phyloP scores from a whole-genome alignment of 768 basidiomycete species.

The Suillus weaverae region DNA sequence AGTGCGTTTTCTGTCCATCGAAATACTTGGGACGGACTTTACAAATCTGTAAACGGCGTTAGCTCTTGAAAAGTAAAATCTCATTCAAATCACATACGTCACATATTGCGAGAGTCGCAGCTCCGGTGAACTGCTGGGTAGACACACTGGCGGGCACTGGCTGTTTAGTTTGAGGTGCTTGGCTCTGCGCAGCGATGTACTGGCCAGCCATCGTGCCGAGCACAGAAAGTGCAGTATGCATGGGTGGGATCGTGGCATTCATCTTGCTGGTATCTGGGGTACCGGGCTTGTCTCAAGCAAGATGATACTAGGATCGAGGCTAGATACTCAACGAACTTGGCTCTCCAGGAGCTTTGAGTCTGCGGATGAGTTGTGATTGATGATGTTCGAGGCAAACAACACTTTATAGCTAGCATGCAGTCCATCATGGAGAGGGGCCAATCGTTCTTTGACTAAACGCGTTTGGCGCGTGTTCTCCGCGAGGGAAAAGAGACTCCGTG shows the following conservation, averaged over 20 bases:
- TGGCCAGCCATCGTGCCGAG: slow-evolving; percentile 38
- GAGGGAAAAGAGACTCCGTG: slow-evolving; percentile 23
- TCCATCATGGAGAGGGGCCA: slow-evolving; percentile 13
- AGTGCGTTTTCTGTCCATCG: slow-evolving; percentile 56
- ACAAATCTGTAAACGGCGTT: slow-evolving; percentile 43
- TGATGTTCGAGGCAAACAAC: slow-evolving; percentile 9
- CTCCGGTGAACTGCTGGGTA: slow-evolving; percentile 20
- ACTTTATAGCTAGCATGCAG: slow-evolving; percentile 26
- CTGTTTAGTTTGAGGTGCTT: slow-evolving; percentile 25
- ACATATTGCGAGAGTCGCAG: slow-evolving; percentile 42
- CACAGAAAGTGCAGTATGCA: slow-evolving; percentile 37
- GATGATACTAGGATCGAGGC: slow-evolving; percentile 9
- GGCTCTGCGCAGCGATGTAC: slow-evolving; percentile 32
- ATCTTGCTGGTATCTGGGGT: slow-evolving; percentile 20
- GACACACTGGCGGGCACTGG: slow-evolving; percentile 15
- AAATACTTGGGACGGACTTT: slow-evolving; percentile 54
- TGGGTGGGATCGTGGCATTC: slow-evolving; percentile 32
- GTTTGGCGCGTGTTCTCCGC: slow-evolving; percentile 32
- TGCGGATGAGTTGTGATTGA: slow-evolving; percentile 41
- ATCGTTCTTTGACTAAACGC: slow-evolving; percentile 22
- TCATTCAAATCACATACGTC: slow-evolving; percentile 40
- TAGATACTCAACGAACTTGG: slow-evolving; percentile 11
- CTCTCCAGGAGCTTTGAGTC: slow-evolving; percentile 32
- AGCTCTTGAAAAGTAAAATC: slow-evolving; percentile 7
- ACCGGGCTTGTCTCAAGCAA: slow-evolving; percentile 13